Evolutionary conservation across 352 stramenopile species (phyloP).

Genomic region (Globisporangium emineosum): DNA sequence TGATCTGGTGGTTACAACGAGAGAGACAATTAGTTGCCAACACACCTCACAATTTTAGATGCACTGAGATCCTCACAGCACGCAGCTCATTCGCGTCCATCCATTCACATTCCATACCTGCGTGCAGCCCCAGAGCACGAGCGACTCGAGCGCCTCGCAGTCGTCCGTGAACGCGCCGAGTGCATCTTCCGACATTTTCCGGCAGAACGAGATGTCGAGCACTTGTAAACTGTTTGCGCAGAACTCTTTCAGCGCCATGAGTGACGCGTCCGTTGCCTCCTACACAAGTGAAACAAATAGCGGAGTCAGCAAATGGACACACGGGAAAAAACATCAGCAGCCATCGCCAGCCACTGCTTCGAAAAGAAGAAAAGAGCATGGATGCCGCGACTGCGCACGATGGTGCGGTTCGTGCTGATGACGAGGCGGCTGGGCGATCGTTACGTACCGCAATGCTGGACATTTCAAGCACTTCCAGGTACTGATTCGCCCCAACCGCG

Average conservation of each 20-base stretch:
- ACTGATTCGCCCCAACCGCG: conserved; percentile 48
- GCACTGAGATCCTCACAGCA: neutral
- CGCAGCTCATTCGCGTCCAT: neutral
- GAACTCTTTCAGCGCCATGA: conserved; percentile 47
- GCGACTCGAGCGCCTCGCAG: conserved; percentile 34
- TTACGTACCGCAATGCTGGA: conserved; percentile 67
- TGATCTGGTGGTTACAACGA: no score
- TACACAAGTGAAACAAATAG: conserved; percentile 20
- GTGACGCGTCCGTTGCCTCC: conserved; percentile 52
- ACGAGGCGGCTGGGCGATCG: neutral
- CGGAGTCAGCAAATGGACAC: neutral
- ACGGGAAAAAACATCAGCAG: neutral
- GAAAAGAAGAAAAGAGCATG: neutral
- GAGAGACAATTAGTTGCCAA: conserved; percentile 2
- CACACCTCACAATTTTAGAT: neutral
- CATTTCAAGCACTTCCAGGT: conserved; percentile 64
- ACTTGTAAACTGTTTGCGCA: conserved; percentile 38
- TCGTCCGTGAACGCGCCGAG: conserved; percentile 59
- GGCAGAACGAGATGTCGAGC: conserved; percentile 79
- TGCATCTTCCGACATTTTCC: conserved; percentile 63
- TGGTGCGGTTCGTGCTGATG: neutral
- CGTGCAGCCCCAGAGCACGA: conserved; percentile 77
- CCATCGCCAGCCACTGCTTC: neutral
- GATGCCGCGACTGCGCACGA: neutral
- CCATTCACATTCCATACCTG: conserved; percentile 33